Base-by-base conservation (phyloP, 257 asterid genomes). In the Fraxinus excelsior region DNA sequence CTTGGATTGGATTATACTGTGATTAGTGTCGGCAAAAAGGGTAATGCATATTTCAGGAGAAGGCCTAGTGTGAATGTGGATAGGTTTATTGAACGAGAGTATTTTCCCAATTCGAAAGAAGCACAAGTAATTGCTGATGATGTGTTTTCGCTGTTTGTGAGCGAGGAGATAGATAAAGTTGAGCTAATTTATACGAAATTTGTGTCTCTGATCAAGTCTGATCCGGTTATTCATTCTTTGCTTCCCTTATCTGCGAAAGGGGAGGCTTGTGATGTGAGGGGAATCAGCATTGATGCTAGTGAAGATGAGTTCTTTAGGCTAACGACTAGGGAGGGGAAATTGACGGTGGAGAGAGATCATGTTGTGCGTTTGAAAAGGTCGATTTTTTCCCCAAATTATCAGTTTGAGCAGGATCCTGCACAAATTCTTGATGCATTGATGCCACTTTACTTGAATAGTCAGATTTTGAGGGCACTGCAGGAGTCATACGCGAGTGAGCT, bases 401-500 rank as follows among this genome's bases (percentile, higher is more conserved):
- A 84, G 82, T 90, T 89, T 72, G 97, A 92, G 91, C 97, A 92
- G 86, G 92, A 90, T 44, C 97, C 96, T 42, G 96, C 94, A 1
- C 92, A 90, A 74, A 90, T 92, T 80, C 93, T 92, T 76, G 97
- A 92, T 86, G 97, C 92, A 4, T 66, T 92, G 84, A 82, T 92
- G 92, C 97, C 97, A 13, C 89, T 90, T 18, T 90, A 92, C 81
- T 82, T 90, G 90, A 90, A 92, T 40, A 90, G 96, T 76, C 96
- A 90, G 89, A 86, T 92, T 65, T 76, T 92, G 89, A 87, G 86
- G 88, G 94, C 97, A 1, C 81, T 90, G 83, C 97, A 90, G 81
- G 97, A 92, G 75, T 90, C 96, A n/a, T 89, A 87, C 65, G 97
- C 97, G 0, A 92, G 97, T 66, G 97, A 92, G 70, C 82, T 92